These are phyloP conservation scores for Bathelium albidoporum DNA, from an alignment of 495 filamentous ascomycete species.

Conservation along the genomic window DNA sequence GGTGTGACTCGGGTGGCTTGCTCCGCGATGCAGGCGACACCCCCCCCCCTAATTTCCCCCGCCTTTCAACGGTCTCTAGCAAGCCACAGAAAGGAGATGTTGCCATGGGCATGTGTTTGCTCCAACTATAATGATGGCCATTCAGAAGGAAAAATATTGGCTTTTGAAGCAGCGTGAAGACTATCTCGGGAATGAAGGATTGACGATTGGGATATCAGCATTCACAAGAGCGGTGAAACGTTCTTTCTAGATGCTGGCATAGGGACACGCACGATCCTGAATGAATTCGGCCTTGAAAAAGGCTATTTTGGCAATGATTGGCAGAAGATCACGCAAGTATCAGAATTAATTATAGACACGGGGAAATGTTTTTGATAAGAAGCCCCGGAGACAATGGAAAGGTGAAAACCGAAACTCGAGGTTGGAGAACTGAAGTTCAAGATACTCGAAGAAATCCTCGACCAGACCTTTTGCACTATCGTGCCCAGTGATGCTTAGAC, in stretches of 20 bases:
- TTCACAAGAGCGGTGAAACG: background rate
- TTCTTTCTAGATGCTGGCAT: background rate
- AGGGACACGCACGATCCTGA: background rate
- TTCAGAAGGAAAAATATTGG: background rate
- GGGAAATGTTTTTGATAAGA: background rate
- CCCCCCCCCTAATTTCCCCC: background rate
- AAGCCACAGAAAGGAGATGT: background rate
- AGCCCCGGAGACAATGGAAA: background rate
- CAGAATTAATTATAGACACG: background rate
- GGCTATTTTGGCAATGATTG: conserved; percentile 1
- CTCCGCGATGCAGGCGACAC: background rate
- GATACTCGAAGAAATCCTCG: conserved; percentile 3
- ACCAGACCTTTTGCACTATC: background rate
- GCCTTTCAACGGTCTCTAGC: background rate
- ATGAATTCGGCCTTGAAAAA: background rate
- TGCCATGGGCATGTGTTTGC: background rate
- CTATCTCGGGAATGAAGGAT: background rate
- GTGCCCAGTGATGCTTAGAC: background rate
- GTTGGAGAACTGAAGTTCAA: background rate
- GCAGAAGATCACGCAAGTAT: conserved; percentile 7
- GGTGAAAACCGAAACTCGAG: background rate
- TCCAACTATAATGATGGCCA: background rate
- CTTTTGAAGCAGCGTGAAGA: background rate
- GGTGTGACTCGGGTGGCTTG: background rate
- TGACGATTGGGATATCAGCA: background rate